phyloP scores from a whole-genome alignment of 2,329 filamentous ascomycete genomes.

The Escovopsis sp. region DNA sequence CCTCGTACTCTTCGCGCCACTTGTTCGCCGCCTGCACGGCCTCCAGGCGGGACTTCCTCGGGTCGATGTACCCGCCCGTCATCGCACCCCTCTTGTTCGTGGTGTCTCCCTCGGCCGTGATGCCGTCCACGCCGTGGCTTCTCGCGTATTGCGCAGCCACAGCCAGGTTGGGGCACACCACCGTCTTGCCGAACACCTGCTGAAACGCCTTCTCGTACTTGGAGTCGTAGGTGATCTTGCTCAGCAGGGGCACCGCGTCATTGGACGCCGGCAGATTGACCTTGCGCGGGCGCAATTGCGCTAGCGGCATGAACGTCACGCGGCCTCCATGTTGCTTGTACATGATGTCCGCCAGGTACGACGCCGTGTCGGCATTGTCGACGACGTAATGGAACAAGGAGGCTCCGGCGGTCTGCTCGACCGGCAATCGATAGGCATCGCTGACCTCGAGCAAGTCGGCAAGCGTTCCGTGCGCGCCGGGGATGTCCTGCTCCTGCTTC shows the following conservation, averaged over 20 bases:
- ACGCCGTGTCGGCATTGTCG: conserved; percentile 78
- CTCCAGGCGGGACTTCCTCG: conserved; percentile 71
- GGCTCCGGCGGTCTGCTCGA: conserved; percentile 83
- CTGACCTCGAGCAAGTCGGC: conserved; percentile 83
- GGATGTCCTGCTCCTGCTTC: conserved; percentile 62
- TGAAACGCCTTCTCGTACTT: conserved; percentile 74
- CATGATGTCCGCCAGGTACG: conserved; percentile 62
- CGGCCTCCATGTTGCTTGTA: conserved; percentile 69
- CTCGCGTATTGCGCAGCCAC: conserved; percentile 83
- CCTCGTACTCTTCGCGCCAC: conserved; percentile 61
- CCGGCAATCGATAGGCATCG: conserved; percentile 72
- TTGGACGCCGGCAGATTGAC: conserved; percentile 69
- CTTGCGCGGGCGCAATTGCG: conserved; percentile 55
- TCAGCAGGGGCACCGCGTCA: conserved; percentile 75
- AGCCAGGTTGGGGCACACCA: conserved; percentile 80
- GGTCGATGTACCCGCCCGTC: conserved; percentile 87
- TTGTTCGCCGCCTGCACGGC: conserved; percentile 61
- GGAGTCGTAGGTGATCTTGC: conserved; percentile 66
- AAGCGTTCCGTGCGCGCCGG: conserved; percentile 81
- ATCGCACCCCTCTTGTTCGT: conserved; percentile 91
- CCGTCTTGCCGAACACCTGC: conserved; percentile 89
- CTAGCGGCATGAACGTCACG: conserved; percentile 89
- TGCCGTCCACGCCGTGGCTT: conserved; percentile 80
- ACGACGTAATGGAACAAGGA: conserved; percentile 95
- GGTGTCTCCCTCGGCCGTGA: conserved; percentile 87